Evolutionary conservation across 2,329 filamentous ascomycete species (phyloP).

Genomic region (Polytolypa hystricis): DNA sequence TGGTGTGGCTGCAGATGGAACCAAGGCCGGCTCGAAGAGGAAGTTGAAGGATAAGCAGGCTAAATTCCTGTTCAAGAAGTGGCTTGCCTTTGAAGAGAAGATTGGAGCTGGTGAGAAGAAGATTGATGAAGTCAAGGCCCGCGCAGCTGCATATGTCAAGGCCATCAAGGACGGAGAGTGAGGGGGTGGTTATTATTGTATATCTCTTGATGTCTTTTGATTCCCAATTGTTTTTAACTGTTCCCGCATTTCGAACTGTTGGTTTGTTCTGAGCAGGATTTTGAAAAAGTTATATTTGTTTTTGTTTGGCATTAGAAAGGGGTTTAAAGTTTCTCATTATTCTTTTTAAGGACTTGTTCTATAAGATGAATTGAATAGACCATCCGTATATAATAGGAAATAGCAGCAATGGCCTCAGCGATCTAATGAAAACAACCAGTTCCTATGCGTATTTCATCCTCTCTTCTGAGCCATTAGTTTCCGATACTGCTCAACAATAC

Average conservation of each 20-base stretch:
- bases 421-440: too few relatives aligned
- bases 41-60: conserved; percentile 71
- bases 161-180: conserved; percentile 23
- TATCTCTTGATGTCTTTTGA: background rate
- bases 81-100: conserved; percentile 78
- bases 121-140: conserved; percentile 57
- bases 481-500: conserved; percentile 64
- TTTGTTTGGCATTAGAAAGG: background rate
- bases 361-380: too few relatives aligned
- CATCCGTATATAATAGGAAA: too few relatives aligned
- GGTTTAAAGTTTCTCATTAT: too few relatives aligned
- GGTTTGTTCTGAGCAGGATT: background rate
- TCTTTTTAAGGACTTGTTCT: too few relatives aligned
- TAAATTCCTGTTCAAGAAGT: conserved; percentile 80
- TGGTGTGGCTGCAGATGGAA: conserved; percentile 27
- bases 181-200: background rate
- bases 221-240: background rate
- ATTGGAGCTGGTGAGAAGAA: conserved; percentile 51
- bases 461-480: conserved; percentile 53
- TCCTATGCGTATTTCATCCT: too few relatives aligned
- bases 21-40: conserved; percentile 41
- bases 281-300: background rate
- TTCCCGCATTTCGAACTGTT: background rate
- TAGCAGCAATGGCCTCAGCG: too few relatives aligned
- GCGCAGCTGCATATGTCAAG: conserved; percentile 60